Base-by-base conservation (phyloP, 768 basidiomycete species). In the Leucocoprinus leucothites region DNA sequence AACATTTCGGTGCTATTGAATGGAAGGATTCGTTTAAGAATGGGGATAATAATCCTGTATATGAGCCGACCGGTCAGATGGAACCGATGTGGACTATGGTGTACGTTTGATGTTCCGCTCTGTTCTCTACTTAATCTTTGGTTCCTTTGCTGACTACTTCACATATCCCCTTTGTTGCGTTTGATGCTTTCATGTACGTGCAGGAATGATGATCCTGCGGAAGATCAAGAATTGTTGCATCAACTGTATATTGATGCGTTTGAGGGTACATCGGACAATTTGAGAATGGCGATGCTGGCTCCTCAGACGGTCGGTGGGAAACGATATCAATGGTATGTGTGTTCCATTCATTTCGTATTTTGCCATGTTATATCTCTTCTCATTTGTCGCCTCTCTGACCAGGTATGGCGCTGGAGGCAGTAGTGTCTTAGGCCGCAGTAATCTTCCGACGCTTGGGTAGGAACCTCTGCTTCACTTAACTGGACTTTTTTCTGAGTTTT, bases 1-100 rank as follows among this genome's bases (percentile, higher is more conserved):
- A 69, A 47, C 68, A 69, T 48, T 69, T 69, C 36, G 68, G 68
- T 16, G 68, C 67, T 13, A 45, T 65, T 13, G 64, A 69, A 51
- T 67, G 64, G 65, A 69, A 69, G 36, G 68, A 69, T 38, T 38
- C 49, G 61, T 54, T 36, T 61, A 61, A 47, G 49, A n/a, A 38
- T 38, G 38, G 34, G 2, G 52, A 46, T 9, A 65, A 63, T 1
- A 51, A 59, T 34, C 63, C 63, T 0, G 61, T 64, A 34, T 69
- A 64, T 57, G 51, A 61, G 40, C 35, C 68, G 9, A 69, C 66
- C 0, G 68, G 68, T 11, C 57, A 42, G 25, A 42, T 62, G 24
- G 68, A 69, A 51, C 68, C 68, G 14, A 69, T 69, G 68, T 69
- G 68, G 68, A 69, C 68, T 3, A 67, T 67, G 66, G 67, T 58